Conservation (phyloP, 768 basidiomycete species). For the Clitopilus hobsonii region DNA sequence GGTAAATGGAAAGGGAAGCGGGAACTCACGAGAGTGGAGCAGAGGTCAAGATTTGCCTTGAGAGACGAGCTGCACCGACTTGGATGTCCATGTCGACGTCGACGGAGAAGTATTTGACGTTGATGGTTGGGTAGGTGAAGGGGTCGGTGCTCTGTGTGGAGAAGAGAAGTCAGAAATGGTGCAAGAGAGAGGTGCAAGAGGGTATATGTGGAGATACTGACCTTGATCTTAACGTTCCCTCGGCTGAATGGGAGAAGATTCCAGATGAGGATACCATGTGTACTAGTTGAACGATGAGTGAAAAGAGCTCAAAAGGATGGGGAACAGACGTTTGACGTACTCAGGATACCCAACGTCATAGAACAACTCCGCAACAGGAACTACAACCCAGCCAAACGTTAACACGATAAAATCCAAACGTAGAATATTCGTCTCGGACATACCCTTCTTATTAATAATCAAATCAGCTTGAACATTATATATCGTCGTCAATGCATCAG, state of each 20-base stretch:
- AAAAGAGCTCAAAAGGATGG: background rate
- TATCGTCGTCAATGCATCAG: conserved; percentile 36
- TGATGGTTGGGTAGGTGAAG: conserved; percentile 40
- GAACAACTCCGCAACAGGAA: conserved; percentile 44
- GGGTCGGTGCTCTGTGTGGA: conserved; percentile 36
- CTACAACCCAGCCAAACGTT: conserved; percentile 15
- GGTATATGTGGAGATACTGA: too few species aligned
- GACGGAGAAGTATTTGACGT: conserved; percentile 47
- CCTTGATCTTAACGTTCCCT: conserved; percentile 44
- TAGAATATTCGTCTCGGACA: too few species aligned
- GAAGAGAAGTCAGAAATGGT: background rate
- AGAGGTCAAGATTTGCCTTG: conserved; percentile 35
- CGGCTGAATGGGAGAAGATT: conserved; percentile 51
- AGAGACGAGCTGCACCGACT: conserved; percentile 40
- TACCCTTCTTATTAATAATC: conserved; percentile 44
- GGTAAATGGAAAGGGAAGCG: background rate
- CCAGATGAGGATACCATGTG: conserved; percentile 47
- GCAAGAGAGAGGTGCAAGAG: too few species aligned
- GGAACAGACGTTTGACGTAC: conserved; percentile 20
- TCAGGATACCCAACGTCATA: conserved; percentile 41
- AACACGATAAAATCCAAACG: too few species aligned
- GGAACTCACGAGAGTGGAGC: conserved; percentile 35
- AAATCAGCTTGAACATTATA: conserved; percentile 41
- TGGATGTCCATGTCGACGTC: conserved; percentile 47
- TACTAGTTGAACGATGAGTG: conserved; percentile 17